Conservation (phyloP, 129 eudicot genomes). For the Saussurea involucrata region DNA sequence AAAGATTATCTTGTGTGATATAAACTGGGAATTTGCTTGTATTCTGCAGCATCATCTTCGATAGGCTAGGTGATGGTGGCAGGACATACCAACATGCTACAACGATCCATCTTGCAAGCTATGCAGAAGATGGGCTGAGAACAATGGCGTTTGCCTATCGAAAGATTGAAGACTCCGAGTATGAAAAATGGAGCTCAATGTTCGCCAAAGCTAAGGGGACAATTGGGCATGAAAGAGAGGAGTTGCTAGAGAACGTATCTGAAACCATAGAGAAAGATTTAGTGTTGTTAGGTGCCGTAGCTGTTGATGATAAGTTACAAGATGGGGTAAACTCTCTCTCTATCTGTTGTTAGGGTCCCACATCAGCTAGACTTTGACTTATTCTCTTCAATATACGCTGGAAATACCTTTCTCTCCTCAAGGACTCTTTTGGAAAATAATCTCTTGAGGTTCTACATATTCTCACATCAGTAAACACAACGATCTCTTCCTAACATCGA, state of each 20-base stretch:
- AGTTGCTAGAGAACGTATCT: slow-evolving; percentile 39
- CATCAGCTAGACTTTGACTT: too few relatives aligned
- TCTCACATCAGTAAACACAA: neutral
- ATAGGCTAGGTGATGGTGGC: slow-evolving; percentile 51
- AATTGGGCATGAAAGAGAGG: slow-evolving; percentile 49
- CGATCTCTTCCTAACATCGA: neutral
- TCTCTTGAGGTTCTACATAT: neutral
- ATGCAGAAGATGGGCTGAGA: slow-evolving; percentile 55
- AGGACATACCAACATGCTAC: slow-evolving; percentile 58
- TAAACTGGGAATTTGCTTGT: slow-evolving; percentile 3
- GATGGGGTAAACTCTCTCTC: slow-evolving; percentile 40
- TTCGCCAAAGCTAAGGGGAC: slow-evolving; percentile 48
- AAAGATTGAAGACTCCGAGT: slow-evolving; percentile 33
- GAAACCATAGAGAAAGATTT: slow-evolving; percentile 46
- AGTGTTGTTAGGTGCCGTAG: slow-evolving; percentile 47
- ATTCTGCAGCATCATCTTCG: slow-evolving; percentile 42
- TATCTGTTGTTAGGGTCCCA: neutral
- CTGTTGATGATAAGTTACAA: slow-evolving; percentile 59
- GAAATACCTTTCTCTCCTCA: neutral
- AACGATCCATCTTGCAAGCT: slow-evolving; percentile 52
- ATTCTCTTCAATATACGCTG: neutral
- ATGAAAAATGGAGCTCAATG: slow-evolving; percentile 43
- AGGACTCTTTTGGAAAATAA: neutral
- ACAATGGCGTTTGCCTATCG: slow-evolving; percentile 52
- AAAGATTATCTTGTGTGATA: neutral